These are phyloP conservation scores for Vitis vinifera DNA, from an alignment of 164 flowering plant genomes.

Conservation along the genomic window DNA sequence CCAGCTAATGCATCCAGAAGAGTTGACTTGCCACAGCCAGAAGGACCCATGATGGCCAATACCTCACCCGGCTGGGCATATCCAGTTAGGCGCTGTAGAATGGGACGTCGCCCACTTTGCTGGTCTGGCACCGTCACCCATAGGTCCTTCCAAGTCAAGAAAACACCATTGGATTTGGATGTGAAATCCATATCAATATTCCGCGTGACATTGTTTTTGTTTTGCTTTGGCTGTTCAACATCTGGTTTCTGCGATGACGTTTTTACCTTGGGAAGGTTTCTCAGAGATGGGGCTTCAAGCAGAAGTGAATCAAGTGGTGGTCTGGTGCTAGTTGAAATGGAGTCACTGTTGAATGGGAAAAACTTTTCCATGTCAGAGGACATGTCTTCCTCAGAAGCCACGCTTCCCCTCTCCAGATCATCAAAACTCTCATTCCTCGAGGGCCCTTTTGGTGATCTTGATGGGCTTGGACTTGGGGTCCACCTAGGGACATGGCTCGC, in stretches of 20 bases:
- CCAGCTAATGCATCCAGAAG: conserved; percentile 8
- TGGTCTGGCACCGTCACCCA: conserved; percentile 3
- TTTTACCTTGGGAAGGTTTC: neutral
- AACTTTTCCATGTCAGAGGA: neutral
- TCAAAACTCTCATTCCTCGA: neutral
- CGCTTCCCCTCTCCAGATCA: neutral
- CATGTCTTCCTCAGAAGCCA: neutral
- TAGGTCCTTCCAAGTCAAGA: conserved; percentile 5
- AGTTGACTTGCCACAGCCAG: conserved; percentile 10
- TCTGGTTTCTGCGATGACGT: neutral
- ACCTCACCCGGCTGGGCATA: conserved; percentile 5
- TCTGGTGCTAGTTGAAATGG: neutral
- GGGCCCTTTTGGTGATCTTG: neutral
- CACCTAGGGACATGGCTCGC: neutral
- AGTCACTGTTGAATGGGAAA: neutral
- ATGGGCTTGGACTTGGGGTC: conserved; percentile 4
- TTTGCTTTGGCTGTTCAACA: too few species aligned
- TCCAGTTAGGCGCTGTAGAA: neutral
- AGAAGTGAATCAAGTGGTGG: neutral
- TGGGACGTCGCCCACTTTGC: neutral
- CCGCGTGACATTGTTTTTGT: too few species aligned
- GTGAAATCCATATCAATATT: neutral
- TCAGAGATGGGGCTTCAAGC: neutral
- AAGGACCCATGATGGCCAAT: conserved; percentile 11
- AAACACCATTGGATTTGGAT: neutral